Evolutionary conservation across 495 filamentous ascomycete genomes (phyloP).

Genomic region (Gamarada debralockiae): DNA sequence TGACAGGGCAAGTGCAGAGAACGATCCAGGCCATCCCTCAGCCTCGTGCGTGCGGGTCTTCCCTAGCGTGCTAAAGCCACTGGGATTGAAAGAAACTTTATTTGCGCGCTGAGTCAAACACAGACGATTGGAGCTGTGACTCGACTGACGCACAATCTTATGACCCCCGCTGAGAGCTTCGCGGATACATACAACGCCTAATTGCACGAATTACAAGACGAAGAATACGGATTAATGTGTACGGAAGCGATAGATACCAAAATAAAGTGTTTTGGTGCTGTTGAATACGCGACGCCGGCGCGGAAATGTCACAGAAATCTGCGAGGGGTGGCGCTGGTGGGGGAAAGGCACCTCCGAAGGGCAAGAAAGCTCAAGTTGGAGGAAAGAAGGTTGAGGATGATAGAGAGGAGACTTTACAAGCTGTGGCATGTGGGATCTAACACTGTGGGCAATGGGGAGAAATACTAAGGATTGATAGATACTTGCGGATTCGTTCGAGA

Average conservation of each 20-base stretch:
- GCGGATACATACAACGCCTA: too few species aligned
- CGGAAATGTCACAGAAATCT: slow-evolving; percentile 22
- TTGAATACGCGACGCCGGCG: too few species aligned
- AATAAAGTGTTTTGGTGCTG: too few species aligned
- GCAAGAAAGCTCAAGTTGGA: slow-evolving; percentile 40
- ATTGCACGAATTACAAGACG: too few species aligned
- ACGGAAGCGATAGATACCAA: too few species aligned
- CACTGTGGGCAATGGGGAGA: slow-evolving; percentile 5
- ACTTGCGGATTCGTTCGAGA: slow-evolving; percentile 91
- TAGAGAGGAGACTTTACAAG: slow-evolving; percentile 82
- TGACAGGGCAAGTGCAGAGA: not conserved
- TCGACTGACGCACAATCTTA: too few species aligned
- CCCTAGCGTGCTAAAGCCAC: not conserved
- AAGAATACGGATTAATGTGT: too few species aligned
- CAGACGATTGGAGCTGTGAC: too few species aligned
- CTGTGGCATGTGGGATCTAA: slow-evolving; percentile 55
- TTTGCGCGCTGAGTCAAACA: not conserved
- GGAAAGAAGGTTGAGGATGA: slow-evolving; percentile 65
- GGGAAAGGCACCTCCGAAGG: slow-evolving; percentile 27
- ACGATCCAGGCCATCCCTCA: too few species aligned
- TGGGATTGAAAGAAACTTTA: not conserved
- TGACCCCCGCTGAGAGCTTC: too few species aligned
- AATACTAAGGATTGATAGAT: slow-evolving; percentile 43
- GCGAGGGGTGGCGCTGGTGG: slow-evolving; percentile 17
- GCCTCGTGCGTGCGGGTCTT: not conserved